These are phyloP conservation scores for Micromonas commoda DNA, from an alignment of 139 green algal genomes.

Conservation along the genomic window DNA sequence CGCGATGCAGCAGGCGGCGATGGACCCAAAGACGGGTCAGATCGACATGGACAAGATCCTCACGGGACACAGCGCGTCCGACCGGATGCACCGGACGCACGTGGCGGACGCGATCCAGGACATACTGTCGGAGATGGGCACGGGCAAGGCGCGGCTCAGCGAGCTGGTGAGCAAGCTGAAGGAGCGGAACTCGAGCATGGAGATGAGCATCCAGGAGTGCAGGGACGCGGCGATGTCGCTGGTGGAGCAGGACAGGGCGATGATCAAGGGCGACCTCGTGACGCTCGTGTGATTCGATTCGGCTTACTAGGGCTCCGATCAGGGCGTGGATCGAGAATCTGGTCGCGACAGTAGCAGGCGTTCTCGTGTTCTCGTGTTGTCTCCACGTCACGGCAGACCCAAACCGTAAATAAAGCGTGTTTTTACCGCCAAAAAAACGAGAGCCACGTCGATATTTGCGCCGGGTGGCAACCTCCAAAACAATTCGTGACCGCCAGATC, in stretches of 20 bases:
- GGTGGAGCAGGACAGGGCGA: conserved; percentile 3
- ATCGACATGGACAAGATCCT: conserved; percentile 31
- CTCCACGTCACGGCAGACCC: too few species aligned
- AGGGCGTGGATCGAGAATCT: not conserved
- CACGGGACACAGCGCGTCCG: conserved; percentile 5
- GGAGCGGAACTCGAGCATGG: not conserved
- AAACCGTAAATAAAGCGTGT: too few species aligned
- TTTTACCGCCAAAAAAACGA: too few species aligned
- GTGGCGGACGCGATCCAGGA: not conserved
- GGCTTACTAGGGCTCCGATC: not conserved
- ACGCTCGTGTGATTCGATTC: not conserved
- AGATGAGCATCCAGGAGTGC: conserved; percentile 14
- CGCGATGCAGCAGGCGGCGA: conserved; percentile 67
- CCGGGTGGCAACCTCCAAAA: too few species aligned
- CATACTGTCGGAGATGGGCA: not conserved
- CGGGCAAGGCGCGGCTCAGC: not conserved
- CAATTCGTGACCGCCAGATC: too few species aligned
- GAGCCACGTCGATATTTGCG: too few species aligned
- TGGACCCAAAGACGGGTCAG: conserved; percentile 62
- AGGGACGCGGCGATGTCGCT: conserved; percentile 15
- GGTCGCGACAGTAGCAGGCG: too few species aligned
- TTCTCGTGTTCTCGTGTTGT: too few species aligned
- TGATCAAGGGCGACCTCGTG: conserved; percentile 11
- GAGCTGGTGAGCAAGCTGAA: conserved; percentile 7
- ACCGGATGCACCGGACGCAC: not conserved